These are phyloP conservation scores for Penicillium argentinense DNA, from an alignment of 495 filamentous ascomycete genomes.

Conservation along the genomic window DNA sequence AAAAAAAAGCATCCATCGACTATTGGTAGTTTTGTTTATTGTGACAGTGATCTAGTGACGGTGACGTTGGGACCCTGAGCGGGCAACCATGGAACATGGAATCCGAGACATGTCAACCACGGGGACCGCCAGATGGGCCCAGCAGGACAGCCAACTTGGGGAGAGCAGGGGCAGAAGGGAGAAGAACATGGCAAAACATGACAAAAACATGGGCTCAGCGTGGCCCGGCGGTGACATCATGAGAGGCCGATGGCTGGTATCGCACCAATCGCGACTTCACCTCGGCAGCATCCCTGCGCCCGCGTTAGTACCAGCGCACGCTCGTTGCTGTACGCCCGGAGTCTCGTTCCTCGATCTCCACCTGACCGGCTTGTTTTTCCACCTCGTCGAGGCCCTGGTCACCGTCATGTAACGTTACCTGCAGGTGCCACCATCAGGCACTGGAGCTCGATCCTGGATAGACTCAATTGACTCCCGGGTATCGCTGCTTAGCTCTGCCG, in stretches of 20 bases:
- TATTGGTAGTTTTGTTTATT: not conserved
- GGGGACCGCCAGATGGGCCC: not conserved
- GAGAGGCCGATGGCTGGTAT: constrained; percentile 7
- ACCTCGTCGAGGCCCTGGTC: not conserved
- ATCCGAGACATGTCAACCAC: constrained; percentile 1
- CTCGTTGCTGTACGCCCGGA: too few relatives aligned
- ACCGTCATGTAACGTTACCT: constrained; percentile 28
- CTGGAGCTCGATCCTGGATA: not conserved
- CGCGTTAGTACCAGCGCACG: constrained; percentile 5
- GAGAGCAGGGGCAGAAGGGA: not conserved
- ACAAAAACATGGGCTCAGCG: not conserved
- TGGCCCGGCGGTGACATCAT: constrained; percentile 14
- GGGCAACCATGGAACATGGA: not conserved
- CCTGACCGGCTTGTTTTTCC: too few relatives aligned
- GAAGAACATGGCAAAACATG: not conserved
- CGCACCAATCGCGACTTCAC: constrained; percentile 9
- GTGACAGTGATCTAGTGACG: not conserved
- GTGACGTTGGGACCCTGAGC: constrained; percentile 5
- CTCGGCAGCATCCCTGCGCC: constrained; percentile 8
- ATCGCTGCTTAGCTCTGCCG: constrained; percentile 4
- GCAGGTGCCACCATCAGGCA: constrained; percentile 12
- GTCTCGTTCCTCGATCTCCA: too few relatives aligned
- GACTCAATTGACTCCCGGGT: constrained; percentile 12
- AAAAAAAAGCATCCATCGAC: not conserved
- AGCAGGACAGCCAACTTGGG: constrained; percentile 3